Evolutionary conservation across 179 eudicot genomes (phyloP).

Genomic region (Nepenthes alata): DNA sequence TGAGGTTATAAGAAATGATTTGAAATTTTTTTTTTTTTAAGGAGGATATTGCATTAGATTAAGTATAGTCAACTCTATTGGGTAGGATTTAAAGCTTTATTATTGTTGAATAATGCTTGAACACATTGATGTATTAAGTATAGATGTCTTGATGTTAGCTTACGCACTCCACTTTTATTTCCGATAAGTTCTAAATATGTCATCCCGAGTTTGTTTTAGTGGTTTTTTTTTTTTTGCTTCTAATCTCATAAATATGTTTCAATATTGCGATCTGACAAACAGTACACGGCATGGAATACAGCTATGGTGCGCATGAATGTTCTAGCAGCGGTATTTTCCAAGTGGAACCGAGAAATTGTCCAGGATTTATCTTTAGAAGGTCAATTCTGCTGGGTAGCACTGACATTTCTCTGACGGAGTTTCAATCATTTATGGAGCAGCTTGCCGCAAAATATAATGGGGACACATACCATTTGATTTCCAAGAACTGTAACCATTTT

Average conservation of each 20-base stretch:
- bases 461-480: slow-evolving; percentile 62
- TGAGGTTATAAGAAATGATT: too few species aligned
- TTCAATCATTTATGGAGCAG: slow-evolving; percentile 51
- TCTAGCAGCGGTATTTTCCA: slow-evolving; percentile 65
- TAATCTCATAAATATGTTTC: slow-evolving; percentile 1
- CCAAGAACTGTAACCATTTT: slow-evolving; percentile 79
- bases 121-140: too few species aligned
- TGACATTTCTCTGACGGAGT: slow-evolving; percentile 51
- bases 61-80: too few species aligned
- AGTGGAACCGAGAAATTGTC: slow-evolving; percentile 70
- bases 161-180: too few species aligned
- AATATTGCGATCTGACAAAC: slow-evolving; percentile 15
- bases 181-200: neutral
- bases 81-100: too few species aligned
- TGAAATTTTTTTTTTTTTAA: too few species aligned
- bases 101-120: too few species aligned
- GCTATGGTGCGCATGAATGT: slow-evolving; percentile 64
- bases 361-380: slow-evolving; percentile 54
- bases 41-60: too few species aligned
- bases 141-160: neutral
- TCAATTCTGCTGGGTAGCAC: slow-evolving; percentile 59
- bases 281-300: slow-evolving; percentile 64
- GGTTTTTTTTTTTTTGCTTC: neutral
- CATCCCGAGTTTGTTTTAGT: neutral
- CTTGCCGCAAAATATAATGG: slow-evolving; percentile 58